Percentiles rank a stretch among this genome's conserved stretches.
These are phyloP conservation scores for Nannochloris sp. DNA, from an alignment of 139 green algal species.

Conservation along the genomic window DNA sequence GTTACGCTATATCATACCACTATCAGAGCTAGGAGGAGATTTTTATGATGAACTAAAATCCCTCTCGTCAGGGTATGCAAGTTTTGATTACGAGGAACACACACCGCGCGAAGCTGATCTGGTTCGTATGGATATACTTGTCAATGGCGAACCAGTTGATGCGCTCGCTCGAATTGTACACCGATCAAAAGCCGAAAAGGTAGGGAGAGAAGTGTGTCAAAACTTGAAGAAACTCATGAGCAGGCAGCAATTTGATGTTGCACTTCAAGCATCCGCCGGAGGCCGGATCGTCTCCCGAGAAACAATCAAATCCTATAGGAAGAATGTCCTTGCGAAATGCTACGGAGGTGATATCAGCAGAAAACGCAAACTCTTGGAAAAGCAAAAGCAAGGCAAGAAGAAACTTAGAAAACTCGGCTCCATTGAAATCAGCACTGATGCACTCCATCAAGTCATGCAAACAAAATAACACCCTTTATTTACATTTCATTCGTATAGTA, in stretches of 20 bases:
- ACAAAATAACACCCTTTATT: not conserved
- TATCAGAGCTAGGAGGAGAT: constrained; percentile 70
- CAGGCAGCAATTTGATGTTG: constrained; percentile 72
- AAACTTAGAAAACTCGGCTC: constrained; percentile 75
- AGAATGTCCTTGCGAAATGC: constrained; percentile 99
- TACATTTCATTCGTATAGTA: constrained; percentile 4
- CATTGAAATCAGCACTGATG: constrained; percentile 83
- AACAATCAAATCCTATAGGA: constrained; percentile 72
- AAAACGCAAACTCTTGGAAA: constrained; percentile 99
- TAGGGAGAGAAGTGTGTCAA: constrained; percentile 48
- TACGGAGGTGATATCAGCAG: constrained; percentile 71
- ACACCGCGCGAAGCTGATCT: constrained; percentile 52
- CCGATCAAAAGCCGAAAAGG: constrained; percentile 31
- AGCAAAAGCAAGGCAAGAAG: constrained; percentile 97
- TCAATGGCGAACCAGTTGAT: constrained; percentile 77
- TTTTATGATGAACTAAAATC: constrained; percentile 87
- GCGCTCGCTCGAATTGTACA: constrained; percentile 76
- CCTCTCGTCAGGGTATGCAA: constrained; percentile 68
- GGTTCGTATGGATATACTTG: constrained; percentile 76
- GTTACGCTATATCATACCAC: constrained; percentile 60
- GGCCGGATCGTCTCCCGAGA: constrained; percentile 65
- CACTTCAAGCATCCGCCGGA: constrained; percentile 59
- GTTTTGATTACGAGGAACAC: constrained; percentile 89
- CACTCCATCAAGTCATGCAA: constrained; percentile 58
- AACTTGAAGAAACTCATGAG: constrained; percentile 57